Conservation (phyloP, 202 grass and related monocot species). For the Zizania palustris region DNA sequence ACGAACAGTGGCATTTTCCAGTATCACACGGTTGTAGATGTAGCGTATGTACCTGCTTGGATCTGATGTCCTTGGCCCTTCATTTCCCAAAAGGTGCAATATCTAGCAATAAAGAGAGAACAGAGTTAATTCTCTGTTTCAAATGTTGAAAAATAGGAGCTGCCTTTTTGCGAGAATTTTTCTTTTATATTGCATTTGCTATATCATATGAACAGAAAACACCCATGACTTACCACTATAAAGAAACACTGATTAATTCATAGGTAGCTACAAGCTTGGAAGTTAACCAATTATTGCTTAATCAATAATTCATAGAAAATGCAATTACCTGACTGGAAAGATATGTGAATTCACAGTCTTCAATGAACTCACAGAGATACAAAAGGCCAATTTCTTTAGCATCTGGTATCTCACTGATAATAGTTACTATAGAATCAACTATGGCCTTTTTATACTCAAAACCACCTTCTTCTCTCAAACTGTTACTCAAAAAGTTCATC, state of each 20-base stretch:
- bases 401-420: slow-evolving; percentile 80
- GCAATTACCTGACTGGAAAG: slow-evolving; percentile 72
- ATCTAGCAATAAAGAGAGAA: slow-evolving; percentile 50
- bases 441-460: slow-evolving; percentile 89
- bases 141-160: slow-evolving; percentile 12
- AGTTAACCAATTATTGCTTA: slow-evolving; percentile 32
- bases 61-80: slow-evolving; percentile 83
- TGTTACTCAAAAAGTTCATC: slow-evolving; percentile 80
- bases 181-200: background rate
- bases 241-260: slow-evolving; percentile 24
- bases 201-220: background rate
- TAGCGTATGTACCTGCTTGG: slow-evolving; percentile 84
- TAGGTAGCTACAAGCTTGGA: slow-evolving; percentile 1
- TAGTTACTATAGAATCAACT: slow-evolving; percentile 73
- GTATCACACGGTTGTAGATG: slow-evolving; percentile 82
- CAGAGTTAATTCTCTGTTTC: slow-evolving; percentile 21
- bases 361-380: slow-evolving; percentile 86
- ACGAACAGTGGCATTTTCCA: slow-evolving; percentile 86
- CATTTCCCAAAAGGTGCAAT: slow-evolving; percentile 87
- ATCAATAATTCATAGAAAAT: slow-evolving; percentile 23
- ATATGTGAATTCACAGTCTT: slow-evolving; percentile 88
- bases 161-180: background rate
- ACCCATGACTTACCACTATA: background rate
- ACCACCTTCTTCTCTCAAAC: slow-evolving; percentile 82
- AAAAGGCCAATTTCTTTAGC: slow-evolving; percentile 80